phyloP scores from a whole-genome alignment of 2,329 filamentous ascomycete genomes.

The Claviceps capensis region DNA sequence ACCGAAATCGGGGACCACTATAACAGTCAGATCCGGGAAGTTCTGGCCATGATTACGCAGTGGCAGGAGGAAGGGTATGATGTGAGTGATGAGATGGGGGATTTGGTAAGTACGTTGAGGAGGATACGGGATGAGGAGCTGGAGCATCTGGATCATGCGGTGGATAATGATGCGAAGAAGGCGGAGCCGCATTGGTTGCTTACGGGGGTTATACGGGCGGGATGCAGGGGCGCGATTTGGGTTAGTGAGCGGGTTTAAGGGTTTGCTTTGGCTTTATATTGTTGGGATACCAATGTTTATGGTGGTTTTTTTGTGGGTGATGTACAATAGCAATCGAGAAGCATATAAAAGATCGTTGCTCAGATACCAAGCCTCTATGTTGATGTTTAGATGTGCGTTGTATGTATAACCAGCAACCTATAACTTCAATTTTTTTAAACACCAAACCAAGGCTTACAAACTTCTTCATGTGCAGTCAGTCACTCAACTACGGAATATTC shows the following conservation, averaged over 20 bases:
- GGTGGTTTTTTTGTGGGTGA: no score
- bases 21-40: constrained; percentile 72
- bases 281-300: not conserved
- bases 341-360: no score
- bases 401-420: no score
- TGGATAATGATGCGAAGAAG: constrained; percentile 83
- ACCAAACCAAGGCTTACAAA: no score
- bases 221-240: constrained; percentile 87
- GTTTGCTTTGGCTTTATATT: no score
- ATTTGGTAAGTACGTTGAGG: constrained; percentile 60
- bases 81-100: constrained; percentile 62
- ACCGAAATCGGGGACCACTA: constrained; percentile 96
- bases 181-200: constrained; percentile 82
- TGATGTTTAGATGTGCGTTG: no score
- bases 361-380: no score
- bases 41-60: constrained; percentile 68
- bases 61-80: constrained; percentile 69
- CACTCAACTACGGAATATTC: no score
- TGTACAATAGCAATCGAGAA: no score
- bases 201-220: constrained; percentile 75
- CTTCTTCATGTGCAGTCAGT: no score
- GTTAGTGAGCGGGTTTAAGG: constrained; percentile 61
- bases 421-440: no score
- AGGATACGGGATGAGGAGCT: constrained; percentile 89
- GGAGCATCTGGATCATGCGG: constrained; percentile 90